phyloP scores from a whole-genome alignment of 306 rosid species.

The Cyclanthera cordifolia region DNA sequence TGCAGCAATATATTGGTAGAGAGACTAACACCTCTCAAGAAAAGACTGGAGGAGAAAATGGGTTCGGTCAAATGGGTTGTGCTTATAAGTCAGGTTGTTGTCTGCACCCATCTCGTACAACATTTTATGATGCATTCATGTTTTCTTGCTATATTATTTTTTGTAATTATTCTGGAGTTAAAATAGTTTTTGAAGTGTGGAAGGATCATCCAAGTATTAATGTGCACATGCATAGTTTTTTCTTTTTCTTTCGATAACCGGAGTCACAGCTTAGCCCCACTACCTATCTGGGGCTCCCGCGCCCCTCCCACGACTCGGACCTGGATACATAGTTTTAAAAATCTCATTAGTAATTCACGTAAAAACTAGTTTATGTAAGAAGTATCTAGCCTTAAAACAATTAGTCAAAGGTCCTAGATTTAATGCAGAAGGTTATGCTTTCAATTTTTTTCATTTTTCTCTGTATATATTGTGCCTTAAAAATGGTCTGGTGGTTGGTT shows the following conservation, averaged over 20 bases:
- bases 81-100: slow-evolving; percentile 61
- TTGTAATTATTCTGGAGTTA: background rate
- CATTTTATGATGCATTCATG: background rate
- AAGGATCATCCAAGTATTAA: background rate
- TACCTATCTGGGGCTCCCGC: too few species aligned
- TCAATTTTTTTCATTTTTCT: background rate
- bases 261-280: too few species aligned
- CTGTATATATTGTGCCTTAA: background rate
- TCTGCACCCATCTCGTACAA: background rate
- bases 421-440: background rate
- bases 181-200: background rate
- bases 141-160: background rate
- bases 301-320: too few species aligned
- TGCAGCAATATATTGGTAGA: slow-evolving; percentile 70
- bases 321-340: background rate
- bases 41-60: slow-evolving; percentile 40
- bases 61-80: slow-evolving; percentile 59
- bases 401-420: background rate
- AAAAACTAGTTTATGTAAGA: background rate
- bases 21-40: slow-evolving; percentile 55
- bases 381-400: background rate
- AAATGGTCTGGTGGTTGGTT: background rate
- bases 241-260: too few species aligned
- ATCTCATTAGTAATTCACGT: background rate
- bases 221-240: background rate